A percentile compares a stretch with the other conserved stretches of the same genome.
Evolutionary conservation across 192 early-diverging fungal species (phyloP).

Genomic region (Coemansia sp.): DNA sequence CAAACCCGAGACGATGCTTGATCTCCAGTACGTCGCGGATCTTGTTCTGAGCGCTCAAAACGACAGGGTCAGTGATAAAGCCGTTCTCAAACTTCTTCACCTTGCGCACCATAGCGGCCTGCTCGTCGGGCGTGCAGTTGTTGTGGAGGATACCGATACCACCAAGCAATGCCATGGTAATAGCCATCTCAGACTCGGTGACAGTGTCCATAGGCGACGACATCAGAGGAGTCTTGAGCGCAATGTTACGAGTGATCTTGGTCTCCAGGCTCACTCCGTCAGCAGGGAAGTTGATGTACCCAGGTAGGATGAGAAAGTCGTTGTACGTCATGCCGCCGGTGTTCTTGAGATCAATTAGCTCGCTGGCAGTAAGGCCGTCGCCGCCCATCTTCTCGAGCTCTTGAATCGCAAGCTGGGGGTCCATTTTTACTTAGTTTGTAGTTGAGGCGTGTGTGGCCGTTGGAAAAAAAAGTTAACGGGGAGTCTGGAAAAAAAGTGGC

Average conservation of each 20-base stretch:
- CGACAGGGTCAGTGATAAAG: constrained; percentile 94
- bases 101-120: constrained; percentile 97
- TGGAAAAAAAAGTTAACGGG: constrained; percentile 5
- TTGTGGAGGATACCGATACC: constrained; percentile 98
- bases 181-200: constrained; percentile 98
- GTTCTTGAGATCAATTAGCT: constrained; percentile 79
- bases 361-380: constrained; percentile 85
- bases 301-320: constrained; percentile 96
- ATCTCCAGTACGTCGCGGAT: constrained; percentile 85
- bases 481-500: constrained; percentile 1
- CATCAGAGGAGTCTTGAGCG: constrained; percentile 91
- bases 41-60: constrained; percentile 79
- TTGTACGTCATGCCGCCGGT: constrained; percentile 97
- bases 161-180: constrained; percentile 93
- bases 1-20: constrained; percentile 89
- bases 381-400: constrained; percentile 53
- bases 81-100: constrained; percentile 99
- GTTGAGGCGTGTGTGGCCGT: not conserved
- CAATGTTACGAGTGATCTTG: constrained; percentile 86
- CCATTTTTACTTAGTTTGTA: constrained; percentile 18
- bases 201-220: constrained; percentile 99
- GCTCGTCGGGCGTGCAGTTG: constrained; percentile 95
- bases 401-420: constrained; percentile 42
- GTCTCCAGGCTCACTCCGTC: constrained; percentile 77
- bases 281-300: constrained; percentile 93